Percentiles rank a stretch among this genome's conserved stretches.
Conservation (phyloP, 2,329 filamentous ascomycete genomes). For the Diaporthe vaccinii region DNA sequence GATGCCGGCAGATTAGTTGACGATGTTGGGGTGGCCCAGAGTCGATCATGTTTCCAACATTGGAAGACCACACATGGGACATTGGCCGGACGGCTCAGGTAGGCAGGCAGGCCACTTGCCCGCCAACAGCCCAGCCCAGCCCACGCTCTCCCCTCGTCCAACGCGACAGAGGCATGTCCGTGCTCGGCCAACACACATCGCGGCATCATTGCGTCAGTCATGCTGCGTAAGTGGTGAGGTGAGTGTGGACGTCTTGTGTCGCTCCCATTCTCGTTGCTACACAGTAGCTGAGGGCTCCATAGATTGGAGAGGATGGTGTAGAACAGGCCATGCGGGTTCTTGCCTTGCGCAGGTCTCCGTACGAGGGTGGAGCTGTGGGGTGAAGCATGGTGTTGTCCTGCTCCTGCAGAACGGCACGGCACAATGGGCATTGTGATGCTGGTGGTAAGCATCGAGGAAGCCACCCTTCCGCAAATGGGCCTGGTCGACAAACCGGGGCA, state of each 20-base stretch:
- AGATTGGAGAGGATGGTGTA: background rate
- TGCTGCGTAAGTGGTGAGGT: constrained; percentile 11
- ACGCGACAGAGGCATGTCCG: constrained; percentile 1
- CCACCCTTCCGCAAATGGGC: constrained; percentile 6
- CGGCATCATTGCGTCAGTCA: constrained; percentile 33
- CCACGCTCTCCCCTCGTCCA: background rate
- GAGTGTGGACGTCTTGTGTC: constrained; percentile 17
- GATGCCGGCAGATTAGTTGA: constrained; percentile 33
- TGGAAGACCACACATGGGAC: background rate
- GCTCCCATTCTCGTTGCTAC: constrained; percentile 9
- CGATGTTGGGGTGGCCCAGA: background rate
- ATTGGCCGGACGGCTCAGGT: background rate
- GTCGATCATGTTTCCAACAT: constrained; percentile 31
- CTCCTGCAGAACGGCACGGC: constrained; percentile 4
- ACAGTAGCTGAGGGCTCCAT: constrained; percentile 7
- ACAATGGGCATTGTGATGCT: constrained; percentile 31
- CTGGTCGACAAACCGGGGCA: background rate
- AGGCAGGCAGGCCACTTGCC: background rate
- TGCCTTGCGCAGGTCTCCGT: constrained; percentile 6
- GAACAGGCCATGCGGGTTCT: constrained; percentile 26
- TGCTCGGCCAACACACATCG: constrained; percentile 3
- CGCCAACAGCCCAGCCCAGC: background rate
- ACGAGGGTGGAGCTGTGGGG: constrained; percentile 26
- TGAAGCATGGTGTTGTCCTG: constrained; percentile 6
- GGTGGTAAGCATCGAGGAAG: background rate